These are phyloP conservation scores for Fomitopsis pulvina DNA, from an alignment of 768 basidiomycete genomes.

Conservation along the genomic window DNA sequence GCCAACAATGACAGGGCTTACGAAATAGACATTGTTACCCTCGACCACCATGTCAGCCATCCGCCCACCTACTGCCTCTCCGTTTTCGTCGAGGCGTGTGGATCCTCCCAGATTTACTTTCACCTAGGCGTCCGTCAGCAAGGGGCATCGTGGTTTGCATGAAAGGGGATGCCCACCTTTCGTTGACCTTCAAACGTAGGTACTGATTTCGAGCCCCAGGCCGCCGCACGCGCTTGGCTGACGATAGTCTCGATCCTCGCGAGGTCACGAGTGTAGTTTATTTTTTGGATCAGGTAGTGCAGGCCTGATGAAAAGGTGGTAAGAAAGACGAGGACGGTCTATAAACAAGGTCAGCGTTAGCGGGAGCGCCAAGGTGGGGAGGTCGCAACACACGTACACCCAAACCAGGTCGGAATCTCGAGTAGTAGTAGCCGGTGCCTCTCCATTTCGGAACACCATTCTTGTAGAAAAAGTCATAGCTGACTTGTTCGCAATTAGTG, in stretches of 20 bases:
- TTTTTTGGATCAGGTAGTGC: conserved; percentile 73
- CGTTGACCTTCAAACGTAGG: conserved; percentile 51
- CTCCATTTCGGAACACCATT: conserved; percentile 97
- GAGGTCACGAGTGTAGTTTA: conserved; percentile 74
- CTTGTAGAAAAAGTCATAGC: conserved; percentile 93
- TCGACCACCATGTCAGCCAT: conserved; percentile 81
- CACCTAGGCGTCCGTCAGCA: conserved; percentile 36
- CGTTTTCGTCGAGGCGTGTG: conserved; percentile 47
- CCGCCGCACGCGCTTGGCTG: conserved; percentile 56
- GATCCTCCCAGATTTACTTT: conserved; percentile 61
- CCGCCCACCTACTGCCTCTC: conserved; percentile 40
- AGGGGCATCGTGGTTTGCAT: not conserved
- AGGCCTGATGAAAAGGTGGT: conserved; percentile 67
- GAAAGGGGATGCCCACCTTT: conserved; percentile 43
- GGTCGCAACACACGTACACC: conserved; percentile 39
- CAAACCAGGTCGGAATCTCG: conserved; percentile 91
- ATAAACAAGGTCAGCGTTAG: conserved; percentile 7
- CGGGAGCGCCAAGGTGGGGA: conserved; percentile 1
- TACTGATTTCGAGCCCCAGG: conserved; percentile 77
- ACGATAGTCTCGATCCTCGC: conserved; percentile 58
- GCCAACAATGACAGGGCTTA: conserved; percentile 30
- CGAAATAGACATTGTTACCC: conserved; percentile 63
- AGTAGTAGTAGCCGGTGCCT: conserved; percentile 95
- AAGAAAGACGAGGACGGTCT: conserved; percentile 79
- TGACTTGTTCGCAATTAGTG: conserved; percentile 21